Conservation (phyloP, 169 alveolate genomes). For the Plasmodium billcollinsi region DNA sequence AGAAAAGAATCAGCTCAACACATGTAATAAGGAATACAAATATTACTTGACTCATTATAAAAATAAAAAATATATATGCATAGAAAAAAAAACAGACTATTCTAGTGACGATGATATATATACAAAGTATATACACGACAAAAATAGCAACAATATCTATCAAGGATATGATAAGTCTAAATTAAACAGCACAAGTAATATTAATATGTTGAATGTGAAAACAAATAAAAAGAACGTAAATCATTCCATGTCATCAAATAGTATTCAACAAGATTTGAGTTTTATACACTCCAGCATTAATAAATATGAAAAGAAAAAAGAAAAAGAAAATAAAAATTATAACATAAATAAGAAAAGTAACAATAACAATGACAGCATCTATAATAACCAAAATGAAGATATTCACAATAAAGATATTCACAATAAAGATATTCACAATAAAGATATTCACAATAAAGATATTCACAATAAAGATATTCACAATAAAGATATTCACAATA, state of each 20-base stretch:
- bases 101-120: constrained; percentile 20
- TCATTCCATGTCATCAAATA: constrained; percentile 17
- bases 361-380: neutral
- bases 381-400: neutral
- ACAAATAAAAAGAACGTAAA: too few species aligned
- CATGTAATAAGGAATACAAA: constrained; percentile 39
- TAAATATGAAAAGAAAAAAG: constrained; percentile 32
- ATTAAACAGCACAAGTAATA: too few species aligned
- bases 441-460: neutral
- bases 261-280: constrained; percentile 52
- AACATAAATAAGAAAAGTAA: too few species aligned
- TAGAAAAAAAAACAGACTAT: constrained; percentile 59
- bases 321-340: neutral
- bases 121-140: too few species aligned
- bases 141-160: too few species aligned
- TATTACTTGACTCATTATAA: constrained; percentile 62
- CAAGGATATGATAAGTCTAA: too few species aligned
- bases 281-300: constrained; percentile 64
- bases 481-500: too few species aligned
- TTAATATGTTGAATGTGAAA: too few species aligned
- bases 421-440: neutral
- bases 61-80: constrained; percentile 68
- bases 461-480: too few species aligned
- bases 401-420: neutral
- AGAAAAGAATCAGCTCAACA: constrained; percentile 59